A percentile compares a stretch with the other conserved stretches of the same genome.
These are phyloP conservation scores for Fraxinus ornus DNA, from an alignment of 305 asterid genomes.

Conservation along the genomic window DNA sequence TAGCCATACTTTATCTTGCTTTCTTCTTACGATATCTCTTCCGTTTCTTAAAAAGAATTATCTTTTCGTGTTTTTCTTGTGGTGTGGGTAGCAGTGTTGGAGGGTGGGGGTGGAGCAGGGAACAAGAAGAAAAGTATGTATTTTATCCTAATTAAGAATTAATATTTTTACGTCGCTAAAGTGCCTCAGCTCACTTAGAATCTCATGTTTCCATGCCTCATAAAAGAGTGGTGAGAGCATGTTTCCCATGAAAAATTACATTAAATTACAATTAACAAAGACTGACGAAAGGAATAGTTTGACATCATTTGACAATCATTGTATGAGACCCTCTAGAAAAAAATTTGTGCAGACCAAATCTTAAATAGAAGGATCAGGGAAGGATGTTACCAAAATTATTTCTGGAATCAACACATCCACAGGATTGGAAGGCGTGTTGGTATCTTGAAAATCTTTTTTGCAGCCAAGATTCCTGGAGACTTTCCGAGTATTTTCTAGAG, in stretches of 20 bases:
- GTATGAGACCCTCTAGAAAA: not conserved
- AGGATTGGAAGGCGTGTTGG: constrained; percentile 38
- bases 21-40: not conserved
- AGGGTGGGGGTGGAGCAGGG: not conserved
- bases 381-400: constrained; percentile 66
- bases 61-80: not conserved
- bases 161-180: not conserved
- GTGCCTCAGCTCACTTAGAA: not conserved
- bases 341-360: constrained; percentile 12
- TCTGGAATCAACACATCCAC: constrained; percentile 96
- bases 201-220: not conserved
- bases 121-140: not conserved
- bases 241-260: not conserved
- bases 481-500: constrained; percentile 72
- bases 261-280: not conserved
- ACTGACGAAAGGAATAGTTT: not conserved
- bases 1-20: not conserved
- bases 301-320: constrained; percentile 14
- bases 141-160: not conserved
- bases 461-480: constrained; percentile 83
- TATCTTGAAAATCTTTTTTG: constrained; percentile 42
- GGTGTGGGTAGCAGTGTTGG: not conserved
- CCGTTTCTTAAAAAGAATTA: not conserved
- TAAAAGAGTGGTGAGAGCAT: not conserved
- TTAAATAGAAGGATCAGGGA: constrained; percentile 26